Evolutionary conservation across 495 filamentous ascomycete species (phyloP).

Genomic region (Niebla homalea): DNA sequence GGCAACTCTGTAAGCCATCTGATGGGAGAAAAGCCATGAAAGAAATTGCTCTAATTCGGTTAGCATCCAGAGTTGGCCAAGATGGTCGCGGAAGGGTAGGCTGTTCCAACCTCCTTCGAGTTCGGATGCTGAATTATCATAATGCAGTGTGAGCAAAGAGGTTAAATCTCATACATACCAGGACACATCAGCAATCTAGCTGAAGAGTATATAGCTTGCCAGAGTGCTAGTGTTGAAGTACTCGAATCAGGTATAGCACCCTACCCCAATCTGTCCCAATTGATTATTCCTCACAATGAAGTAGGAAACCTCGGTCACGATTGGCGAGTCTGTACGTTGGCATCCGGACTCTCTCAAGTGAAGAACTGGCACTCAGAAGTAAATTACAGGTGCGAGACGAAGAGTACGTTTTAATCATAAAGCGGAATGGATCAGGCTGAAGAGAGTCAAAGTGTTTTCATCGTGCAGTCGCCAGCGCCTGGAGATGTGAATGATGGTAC

Average conservation of each 20-base stretch:
- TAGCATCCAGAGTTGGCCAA: slow-evolving; percentile 86
- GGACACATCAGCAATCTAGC: not conserved
- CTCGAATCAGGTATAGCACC: slow-evolving; percentile 55
- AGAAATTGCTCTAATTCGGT: slow-evolving; percentile 36
- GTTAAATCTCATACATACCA: slow-evolving; percentile 27
- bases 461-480: slow-evolving; percentile 87
- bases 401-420: not conserved
- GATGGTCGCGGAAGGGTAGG: slow-evolving; percentile 81
- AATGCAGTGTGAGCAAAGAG: slow-evolving; percentile 79
- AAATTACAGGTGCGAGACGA: slow-evolving; percentile 53
- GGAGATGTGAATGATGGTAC: slow-evolving; percentile 94
- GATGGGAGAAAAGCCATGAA: not conserved
- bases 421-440: slow-evolving; percentile 9
- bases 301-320: slow-evolving; percentile 80
- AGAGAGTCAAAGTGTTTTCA: slow-evolving; percentile 46
- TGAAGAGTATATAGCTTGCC: slow-evolving; percentile 19
- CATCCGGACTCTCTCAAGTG: not conserved
- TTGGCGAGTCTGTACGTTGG: slow-evolving; percentile 69
- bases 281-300: not conserved
- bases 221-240: slow-evolving; percentile 92
- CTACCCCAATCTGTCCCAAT: too few species aligned
- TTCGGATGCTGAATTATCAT: slow-evolving; percentile 9
- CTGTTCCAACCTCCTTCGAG: not conserved
- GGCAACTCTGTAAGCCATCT: not conserved
- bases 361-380: slow-evolving; percentile 46